Base-by-base conservation (phyloP, 2,329 filamentous ascomycete genomes). In the Hymenoscyphus albidus region DNA sequence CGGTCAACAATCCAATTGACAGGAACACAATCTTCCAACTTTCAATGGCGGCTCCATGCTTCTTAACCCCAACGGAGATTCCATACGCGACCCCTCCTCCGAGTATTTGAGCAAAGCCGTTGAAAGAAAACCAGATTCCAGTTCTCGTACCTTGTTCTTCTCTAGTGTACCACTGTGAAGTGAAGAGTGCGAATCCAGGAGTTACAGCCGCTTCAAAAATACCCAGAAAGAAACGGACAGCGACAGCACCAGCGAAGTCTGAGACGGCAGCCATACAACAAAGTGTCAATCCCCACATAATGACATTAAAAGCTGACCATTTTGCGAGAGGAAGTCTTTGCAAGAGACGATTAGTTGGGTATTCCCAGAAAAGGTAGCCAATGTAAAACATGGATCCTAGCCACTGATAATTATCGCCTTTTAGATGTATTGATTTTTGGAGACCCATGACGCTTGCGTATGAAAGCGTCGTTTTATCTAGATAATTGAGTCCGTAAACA, bases 131-230 rank as follows among this genome's bases (percentile, higher is more conserved):
- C 88, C 88, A 91, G 63, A 90, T 83, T 3, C 82, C 83, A 0
- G 83, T 84, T 9, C 88, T 78, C 0, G 80, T 78, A 1, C 85
- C 86, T 76, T 91, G 88, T 73, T 91, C 88, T 62, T 80, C 80
- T 74, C 87, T 87, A 0, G 89, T 91, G 70, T 90, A 92, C 88
- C 88, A 91, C 76, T 90, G 86, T 3, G 80, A 84, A 1, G 88
- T 90, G 69, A 91, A 81, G 1, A 91, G 79, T 0, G 86, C 84
- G 69, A 90, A 90, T 0, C 87, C 87, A 0, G 88, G 88, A 0
- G 86, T 89, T 1, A 91, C 86, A 0, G 87, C 85, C 0, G 86
- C 80, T 73, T 92, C 89, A 63, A 88, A 89, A 0, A 88, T 79
- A 35, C 89, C 89, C 0, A 90, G 80, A 69, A 91, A 85, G 73